A percentile compares a stretch with the other conserved stretches of the same genome.
phyloP scores from a whole-genome alignment of 2,329 filamentous ascomycete genomes.

The Rutstroemia sp. region DNA sequence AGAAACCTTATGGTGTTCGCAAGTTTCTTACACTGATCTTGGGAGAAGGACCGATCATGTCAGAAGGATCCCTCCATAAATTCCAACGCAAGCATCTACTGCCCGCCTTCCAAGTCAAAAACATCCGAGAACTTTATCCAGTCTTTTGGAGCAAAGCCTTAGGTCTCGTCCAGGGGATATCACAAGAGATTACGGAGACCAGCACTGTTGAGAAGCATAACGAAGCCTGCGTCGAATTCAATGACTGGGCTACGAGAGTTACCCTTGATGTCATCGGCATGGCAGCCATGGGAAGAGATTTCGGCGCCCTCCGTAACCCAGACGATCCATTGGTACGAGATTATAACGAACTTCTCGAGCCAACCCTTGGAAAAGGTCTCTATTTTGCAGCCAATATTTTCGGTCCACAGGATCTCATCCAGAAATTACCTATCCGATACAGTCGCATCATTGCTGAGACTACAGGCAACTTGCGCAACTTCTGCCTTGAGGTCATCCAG shows the following conservation, averaged over 20 bases:
- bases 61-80: constrained; percentile 82
- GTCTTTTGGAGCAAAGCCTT: constrained; percentile 72
- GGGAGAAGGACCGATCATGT: constrained; percentile 59
- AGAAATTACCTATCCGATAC: constrained; percentile 56
- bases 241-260: constrained; percentile 55
- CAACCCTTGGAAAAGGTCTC: constrained; percentile 42
- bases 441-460: constrained; percentile 56
- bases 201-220: constrained; percentile 28
- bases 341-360: constrained; percentile 48
- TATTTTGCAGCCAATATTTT: constrained; percentile 53
- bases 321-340: constrained; percentile 48
- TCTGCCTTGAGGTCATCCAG: constrained; percentile 59
- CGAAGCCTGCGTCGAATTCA: constrained; percentile 45
- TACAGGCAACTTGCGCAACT: constrained; percentile 49
- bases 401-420: constrained; percentile 52
- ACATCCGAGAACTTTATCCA: constrained; percentile 76
- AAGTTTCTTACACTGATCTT: constrained; percentile 54
- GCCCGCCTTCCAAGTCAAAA: constrained; percentile 74
- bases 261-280: constrained; percentile 69
- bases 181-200: constrained; percentile 35
- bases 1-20: constrained; percentile 50
- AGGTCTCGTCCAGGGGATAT: constrained; percentile 57
- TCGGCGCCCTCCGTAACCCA: constrained; percentile 54
- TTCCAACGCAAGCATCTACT: constrained; percentile 65
- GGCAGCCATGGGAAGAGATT: constrained; percentile 65